A percentile compares a stretch with the other conserved stretches of the same genome.
phyloP scores from a whole-genome alignment of 495 filamentous ascomycete genomes.

The Articulospora tetracladia region DNA sequence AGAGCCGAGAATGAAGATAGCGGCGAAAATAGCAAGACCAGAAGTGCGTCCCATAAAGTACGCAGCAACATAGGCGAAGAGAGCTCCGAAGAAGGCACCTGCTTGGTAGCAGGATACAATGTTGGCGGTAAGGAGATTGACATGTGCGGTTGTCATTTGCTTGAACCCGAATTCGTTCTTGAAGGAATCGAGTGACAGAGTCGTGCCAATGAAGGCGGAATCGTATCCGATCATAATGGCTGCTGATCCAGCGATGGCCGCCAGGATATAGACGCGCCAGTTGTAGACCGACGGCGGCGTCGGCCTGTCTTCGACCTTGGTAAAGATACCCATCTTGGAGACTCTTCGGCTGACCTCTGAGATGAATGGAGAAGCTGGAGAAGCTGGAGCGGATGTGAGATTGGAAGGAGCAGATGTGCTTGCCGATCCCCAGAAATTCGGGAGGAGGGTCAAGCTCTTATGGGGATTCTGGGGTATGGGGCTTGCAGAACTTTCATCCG shows the following conservation, averaged over 20 bases:
- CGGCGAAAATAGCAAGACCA: slow-evolving; percentile 47
- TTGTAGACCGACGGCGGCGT: slow-evolving; percentile 69
- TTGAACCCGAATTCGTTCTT: slow-evolving; percentile 51
- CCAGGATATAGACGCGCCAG: slow-evolving; percentile 64
- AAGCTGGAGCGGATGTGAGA: neutral
- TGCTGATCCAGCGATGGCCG: slow-evolving; percentile 61
- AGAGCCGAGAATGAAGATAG: slow-evolving; percentile 60
- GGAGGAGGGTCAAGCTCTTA: slow-evolving; percentile 4
- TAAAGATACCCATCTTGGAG: slow-evolving; percentile 52
- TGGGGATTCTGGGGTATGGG: slow-evolving; percentile 8
- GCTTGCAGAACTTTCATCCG: neutral
- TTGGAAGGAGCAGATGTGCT: neutral
- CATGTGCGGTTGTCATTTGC: slow-evolving; percentile 31
- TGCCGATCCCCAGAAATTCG: slow-evolving; percentile 4
- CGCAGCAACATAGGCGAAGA: slow-evolving; percentile 54
- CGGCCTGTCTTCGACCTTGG: slow-evolving; percentile 59
- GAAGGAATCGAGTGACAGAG: slow-evolving; percentile 59
- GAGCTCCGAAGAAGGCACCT: slow-evolving; percentile 62
- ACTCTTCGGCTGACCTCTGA: neutral
- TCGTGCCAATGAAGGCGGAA: slow-evolving; percentile 67
- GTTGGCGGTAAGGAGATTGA: slow-evolving; percentile 55
- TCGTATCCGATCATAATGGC: slow-evolving; percentile 73
- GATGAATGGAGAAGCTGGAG: neutral
- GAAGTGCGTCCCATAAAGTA: slow-evolving; percentile 55
- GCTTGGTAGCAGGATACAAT: slow-evolving; percentile 67